These are phyloP conservation scores for Hymenoscyphus albidus DNA, from an alignment of 2,329 filamentous ascomycete species.

Conservation along the genomic window DNA sequence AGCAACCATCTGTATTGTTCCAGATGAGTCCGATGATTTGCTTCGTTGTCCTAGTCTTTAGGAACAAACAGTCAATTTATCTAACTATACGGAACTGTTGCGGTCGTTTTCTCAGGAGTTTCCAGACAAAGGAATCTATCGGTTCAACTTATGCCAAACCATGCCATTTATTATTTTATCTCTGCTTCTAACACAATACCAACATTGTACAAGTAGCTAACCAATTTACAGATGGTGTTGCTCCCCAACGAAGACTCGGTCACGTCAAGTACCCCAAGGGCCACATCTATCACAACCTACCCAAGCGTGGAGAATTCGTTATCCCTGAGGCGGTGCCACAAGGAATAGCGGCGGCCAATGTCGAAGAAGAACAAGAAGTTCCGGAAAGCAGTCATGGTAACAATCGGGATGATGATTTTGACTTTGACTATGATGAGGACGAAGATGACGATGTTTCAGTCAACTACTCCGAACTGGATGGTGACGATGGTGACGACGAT, in stretches of 20 bases:
- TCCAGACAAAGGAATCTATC: not conserved
- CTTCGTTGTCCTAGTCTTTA: not conserved
- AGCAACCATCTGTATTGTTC: not conserved
- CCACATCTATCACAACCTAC: conserved; percentile 1
- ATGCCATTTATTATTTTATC: not conserved
- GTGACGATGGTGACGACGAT: no score
- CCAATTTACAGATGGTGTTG: not conserved
- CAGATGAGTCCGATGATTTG: not conserved
- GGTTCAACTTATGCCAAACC: not conserved
- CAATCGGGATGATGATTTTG: no score
- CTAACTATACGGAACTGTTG: not conserved
- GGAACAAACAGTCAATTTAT: not conserved
- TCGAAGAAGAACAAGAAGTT: not conserved
- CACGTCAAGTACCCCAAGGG: conserved; percentile 9
- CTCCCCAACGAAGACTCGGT: conserved; percentile 3
- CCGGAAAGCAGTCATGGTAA: not conserved
- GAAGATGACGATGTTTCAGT: no score
- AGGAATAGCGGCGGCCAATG: not conserved
- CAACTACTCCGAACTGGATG: no score
- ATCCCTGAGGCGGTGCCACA: not conserved
- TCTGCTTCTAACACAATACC: not conserved
- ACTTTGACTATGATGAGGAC: no score
- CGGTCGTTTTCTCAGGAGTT: not conserved
- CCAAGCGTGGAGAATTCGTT: conserved; percentile 5
- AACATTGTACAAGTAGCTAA: not conserved